A percentile compares a stretch with the other conserved stretches of the same genome.
Evolutionary conservation across 805 yeast species (phyloP).

Genomic region (Candida sakaeoensis): DNA sequence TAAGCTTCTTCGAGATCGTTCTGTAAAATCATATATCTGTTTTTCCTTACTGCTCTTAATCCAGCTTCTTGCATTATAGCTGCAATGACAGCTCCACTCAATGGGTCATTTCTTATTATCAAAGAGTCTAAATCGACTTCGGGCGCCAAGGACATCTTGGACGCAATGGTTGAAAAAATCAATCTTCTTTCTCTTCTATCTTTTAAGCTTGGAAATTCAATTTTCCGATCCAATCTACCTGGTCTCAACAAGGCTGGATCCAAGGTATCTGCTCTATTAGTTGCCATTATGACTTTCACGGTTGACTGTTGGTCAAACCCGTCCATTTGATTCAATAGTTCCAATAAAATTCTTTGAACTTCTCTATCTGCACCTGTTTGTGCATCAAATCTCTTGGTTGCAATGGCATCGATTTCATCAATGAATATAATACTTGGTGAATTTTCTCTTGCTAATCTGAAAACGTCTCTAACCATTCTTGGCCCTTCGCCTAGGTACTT

Average conservation of each 20-base stretch:
- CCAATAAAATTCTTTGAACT: slow-evolving; percentile 95
- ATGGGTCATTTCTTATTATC: slow-evolving; percentile 92
- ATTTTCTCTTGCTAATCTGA: slow-evolving; percentile 94
- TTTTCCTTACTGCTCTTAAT: slow-evolving; percentile 95
- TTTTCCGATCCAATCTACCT: slow-evolving; percentile 96
- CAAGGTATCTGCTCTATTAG: slow-evolving; percentile 97
- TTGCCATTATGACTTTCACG: slow-evolving; percentile 98
- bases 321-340: slow-evolving; percentile 96
- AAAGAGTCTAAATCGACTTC: slow-evolving; percentile 95
- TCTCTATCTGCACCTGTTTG: slow-evolving; percentile 99
- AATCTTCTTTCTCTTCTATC: slow-evolving; percentile 98
- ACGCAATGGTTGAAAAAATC: slow-evolving; percentile 91
- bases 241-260: slow-evolving; percentile 98
- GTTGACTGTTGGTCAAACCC: slow-evolving; percentile 95
- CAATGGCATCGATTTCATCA: slow-evolving; percentile 98
- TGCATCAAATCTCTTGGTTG: slow-evolving; percentile 98
- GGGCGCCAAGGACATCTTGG: slow-evolving; percentile 97
- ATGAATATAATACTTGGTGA: slow-evolving; percentile 96
- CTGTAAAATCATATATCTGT: slow-evolving; percentile 94
- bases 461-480: slow-evolving; percentile 98
- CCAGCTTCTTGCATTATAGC: slow-evolving; percentile 99
- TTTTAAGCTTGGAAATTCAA: slow-evolving; percentile 92
- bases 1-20: slow-evolving; percentile 97
- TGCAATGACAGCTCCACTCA: slow-evolving; percentile 96
- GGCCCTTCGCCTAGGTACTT: slow-evolving; percentile 99